Conservation (phyloP, 192 early-diverging fungal genomes). For the Phycomyces blakesleeanus region DNA sequence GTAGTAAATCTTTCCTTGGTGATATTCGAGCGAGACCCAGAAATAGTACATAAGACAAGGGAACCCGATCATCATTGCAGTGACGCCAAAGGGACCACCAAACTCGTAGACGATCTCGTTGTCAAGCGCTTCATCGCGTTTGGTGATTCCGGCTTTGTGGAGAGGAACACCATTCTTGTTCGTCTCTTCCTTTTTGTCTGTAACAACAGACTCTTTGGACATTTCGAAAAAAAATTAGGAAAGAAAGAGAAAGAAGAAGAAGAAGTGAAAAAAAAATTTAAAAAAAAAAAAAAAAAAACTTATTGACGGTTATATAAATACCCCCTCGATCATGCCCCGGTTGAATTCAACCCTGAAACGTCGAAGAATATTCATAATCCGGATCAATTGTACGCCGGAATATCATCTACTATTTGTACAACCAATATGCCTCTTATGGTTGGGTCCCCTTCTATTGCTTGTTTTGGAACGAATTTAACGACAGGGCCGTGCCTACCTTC, state of each 20-base stretch:
- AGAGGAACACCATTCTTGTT: slow-evolving; percentile 27
- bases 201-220: not conserved
- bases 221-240: not conserved
- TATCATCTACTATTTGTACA: too few species aligned
- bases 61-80: slow-evolving; percentile 71
- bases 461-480: too few species aligned
- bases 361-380: too few species aligned
- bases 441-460: too few species aligned
- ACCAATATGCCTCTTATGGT: too few species aligned
- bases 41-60: slow-evolving; percentile 73
- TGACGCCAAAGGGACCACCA: slow-evolving; percentile 64
- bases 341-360: too few species aligned
- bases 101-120: slow-evolving; percentile 68
- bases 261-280: not conserved
- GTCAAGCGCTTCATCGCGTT: slow-evolving; percentile 54
- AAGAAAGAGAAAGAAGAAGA: not conserved
- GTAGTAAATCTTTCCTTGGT: slow-evolving; percentile 50
- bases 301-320: not conserved
- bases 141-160: slow-evolving; percentile 24
- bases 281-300: not conserved
- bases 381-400: too few species aligned
- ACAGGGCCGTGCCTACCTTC: too few species aligned
- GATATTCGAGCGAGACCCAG: slow-evolving; percentile 66
- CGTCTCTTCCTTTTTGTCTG: not conserved
- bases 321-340: not conserved